Evolutionary conservation across 768 basidiomycete species (phyloP).

Genomic region (Dentipellis fragilis): DNA sequence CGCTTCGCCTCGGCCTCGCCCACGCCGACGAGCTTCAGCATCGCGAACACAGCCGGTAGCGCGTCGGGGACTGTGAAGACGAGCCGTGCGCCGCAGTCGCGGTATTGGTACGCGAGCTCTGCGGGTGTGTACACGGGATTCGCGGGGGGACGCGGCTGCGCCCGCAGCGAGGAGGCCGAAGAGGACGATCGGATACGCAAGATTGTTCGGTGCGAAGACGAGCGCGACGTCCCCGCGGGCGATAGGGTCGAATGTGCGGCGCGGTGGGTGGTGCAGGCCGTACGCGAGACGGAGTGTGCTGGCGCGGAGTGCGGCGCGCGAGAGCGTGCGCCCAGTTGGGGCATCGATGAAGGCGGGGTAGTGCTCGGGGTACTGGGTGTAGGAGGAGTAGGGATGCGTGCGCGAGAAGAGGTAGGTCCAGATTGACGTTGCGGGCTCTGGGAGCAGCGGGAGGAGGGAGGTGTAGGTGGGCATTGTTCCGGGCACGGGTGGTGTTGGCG

Average conservation of each 20-base stretch:
- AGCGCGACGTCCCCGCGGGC: constrained; percentile 46
- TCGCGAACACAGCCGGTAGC: constrained; percentile 41
- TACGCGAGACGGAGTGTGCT: constrained; percentile 47
- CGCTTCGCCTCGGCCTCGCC: constrained; percentile 35
- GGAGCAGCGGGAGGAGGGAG: not conserved
- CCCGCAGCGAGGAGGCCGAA: constrained; percentile 51
- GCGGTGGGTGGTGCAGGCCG: constrained; percentile 35
- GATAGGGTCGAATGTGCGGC: constrained; percentile 20
- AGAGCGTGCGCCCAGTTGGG: constrained; percentile 40
- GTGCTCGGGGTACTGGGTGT: not conserved
- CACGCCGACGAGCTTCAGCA: constrained; percentile 43
- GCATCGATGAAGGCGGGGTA: constrained; percentile 60
- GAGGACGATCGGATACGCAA: constrained; percentile 43
- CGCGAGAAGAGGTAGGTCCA: constrained; percentile 9
- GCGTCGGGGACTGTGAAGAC: constrained; percentile 60
- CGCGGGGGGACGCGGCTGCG: constrained; percentile 56
- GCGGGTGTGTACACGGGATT: constrained; percentile 60
- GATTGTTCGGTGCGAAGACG: constrained; percentile 60
- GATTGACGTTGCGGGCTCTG: not conserved
- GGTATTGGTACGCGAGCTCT: constrained; percentile 67
- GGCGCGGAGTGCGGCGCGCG: constrained; percentile 42
- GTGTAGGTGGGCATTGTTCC: not conserved
- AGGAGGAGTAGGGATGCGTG: not conserved
- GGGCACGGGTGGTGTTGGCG: too few relatives aligned
- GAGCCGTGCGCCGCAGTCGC: constrained; percentile 52